These are phyloP conservation scores for Aspergillus quadricinctus DNA, from an alignment of 2,329 filamentous ascomycete species.

Conservation along the genomic window DNA sequence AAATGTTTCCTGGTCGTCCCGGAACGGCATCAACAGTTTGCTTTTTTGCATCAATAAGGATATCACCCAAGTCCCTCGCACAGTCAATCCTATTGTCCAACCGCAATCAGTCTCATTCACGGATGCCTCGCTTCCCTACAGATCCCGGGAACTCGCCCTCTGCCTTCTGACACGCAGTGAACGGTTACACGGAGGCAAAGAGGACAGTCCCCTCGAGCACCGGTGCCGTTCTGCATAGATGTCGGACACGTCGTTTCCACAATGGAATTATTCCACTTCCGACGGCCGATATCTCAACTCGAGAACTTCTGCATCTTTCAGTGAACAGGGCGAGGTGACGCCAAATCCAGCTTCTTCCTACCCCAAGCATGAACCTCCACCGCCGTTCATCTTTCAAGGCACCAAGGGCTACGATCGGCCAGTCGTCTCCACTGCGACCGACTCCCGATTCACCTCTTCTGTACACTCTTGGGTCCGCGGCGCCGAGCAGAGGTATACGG, in stretches of 20 bases:
- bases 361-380: slow-evolving; percentile 18
- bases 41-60: neutral
- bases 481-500: slow-evolving; percentile 20
- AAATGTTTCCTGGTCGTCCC: neutral
- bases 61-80: neutral
- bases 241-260: slow-evolving; percentile 27
- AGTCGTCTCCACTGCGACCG: slow-evolving; percentile 6
- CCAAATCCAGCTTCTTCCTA: slow-evolving; percentile 15
- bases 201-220: slow-evolving; percentile 6
- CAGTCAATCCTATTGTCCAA: neutral
- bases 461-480: slow-evolving; percentile 12
- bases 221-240: slow-evolving; percentile 21
- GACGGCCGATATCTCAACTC: slow-evolving; percentile 19
- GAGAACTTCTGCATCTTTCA: slow-evolving; percentile 11
- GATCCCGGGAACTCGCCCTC: neutral
- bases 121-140: neutral
- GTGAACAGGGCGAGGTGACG: slow-evolving; percentile 11
- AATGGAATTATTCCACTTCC: slow-evolving; percentile 23
- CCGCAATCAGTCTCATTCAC: neutral
- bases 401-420: slow-evolving; percentile 18
- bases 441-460: slow-evolving; percentile 14
- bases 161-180: neutral
- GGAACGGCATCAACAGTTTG: neutral
- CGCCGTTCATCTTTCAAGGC: slow-evolving; percentile 17
- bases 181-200: neutral